Base-by-base conservation (phyloP, 164 flowering plant genomes). In the Santalum album region DNA sequence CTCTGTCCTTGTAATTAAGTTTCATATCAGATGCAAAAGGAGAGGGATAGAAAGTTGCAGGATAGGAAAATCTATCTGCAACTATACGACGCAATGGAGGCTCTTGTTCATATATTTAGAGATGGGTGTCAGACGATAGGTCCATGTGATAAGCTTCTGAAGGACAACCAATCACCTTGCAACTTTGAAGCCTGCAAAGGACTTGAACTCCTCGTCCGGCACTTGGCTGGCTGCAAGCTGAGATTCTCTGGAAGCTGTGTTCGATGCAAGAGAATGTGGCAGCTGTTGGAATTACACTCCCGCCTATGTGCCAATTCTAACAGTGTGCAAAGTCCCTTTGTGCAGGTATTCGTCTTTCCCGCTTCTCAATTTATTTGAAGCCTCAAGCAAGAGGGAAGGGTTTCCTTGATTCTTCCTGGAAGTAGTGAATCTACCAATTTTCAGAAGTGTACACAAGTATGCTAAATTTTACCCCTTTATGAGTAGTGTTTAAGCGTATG, bases 231-330 rank as follows among this genome's bases (percentile, higher is more conserved):
- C 14, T 92, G 99, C 66, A 89, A 81, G 68, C 14, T 74, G 63
- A 76, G 96, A 59, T 82, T 73, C 14, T 78, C 85, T 9, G 88
- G 95, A 3, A 89, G 88, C 1, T 92, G 98, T 55, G 38, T 60
- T 35, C 99, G 80, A 36, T 92, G 99, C 80, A 89, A 82, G 82
- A 83, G 96, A 68, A 89, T 89, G 97, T 87, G 96, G 97, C 99
- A 89, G 65, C 82, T 92, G 18, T 57, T 92, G 62, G 95, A 84
- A 57, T 57, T 89, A 38, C 77, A 72, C 38, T 69, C 73, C 49
- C 63, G 68, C n/a, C 69, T 85, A 19, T 85, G 92, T 58, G 57
- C 62, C 1, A 64, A 81, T 54, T 67, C 91, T 0, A 65, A 73
- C n/a, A 43, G 58, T 20, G 6, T 88, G 94, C 53, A 63, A 69